Evolutionary conservation across 73 alveolate species (phyloP), one percentile per base, ranked within the genome.

Genomic region (Symbiodinium pilosum): DNA sequence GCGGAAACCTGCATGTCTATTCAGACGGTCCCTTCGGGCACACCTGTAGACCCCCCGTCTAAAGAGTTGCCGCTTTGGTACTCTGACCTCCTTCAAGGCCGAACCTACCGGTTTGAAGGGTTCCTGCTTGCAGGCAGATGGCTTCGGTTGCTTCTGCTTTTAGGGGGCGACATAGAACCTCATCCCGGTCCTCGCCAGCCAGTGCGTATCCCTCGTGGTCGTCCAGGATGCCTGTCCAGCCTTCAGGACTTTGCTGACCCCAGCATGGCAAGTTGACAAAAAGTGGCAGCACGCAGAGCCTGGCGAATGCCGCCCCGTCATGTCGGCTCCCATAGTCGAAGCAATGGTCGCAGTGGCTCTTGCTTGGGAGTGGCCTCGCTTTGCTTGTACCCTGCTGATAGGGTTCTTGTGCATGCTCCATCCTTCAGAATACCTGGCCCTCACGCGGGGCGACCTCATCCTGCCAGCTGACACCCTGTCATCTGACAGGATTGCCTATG

Each of bases 201-300:
- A 14, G 21, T 47, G 21, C 59, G 21, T 47, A 14, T 47, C 14
- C 59, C 59, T 47, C 30, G 71, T 12, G 88, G 88, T 18, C 64
- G 59, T 47, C 34, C 83, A 47, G 18, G 81, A 42, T 34, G 44
- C n/a, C 3, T 56, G 52, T 26, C 93, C 93, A 7, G 56, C 43
- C 34, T 34, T 6, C 28, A 81, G 93, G 14, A 34, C 71, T 4
- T 28, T 30, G 21, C 36, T 86, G 5, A 64, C 51, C 4, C 36
- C 32, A 12, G 93, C 81, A 1, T 86, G 93, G 93, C 93, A 52
- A 14, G 32, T 86, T 2, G 83, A 47, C 26, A 26, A 64, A 2
- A n/a, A 32, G 81, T 86, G 93, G 93, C 75, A 86, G 83, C 52
- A 43, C 9, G 75, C 40, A 12, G 71, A 86, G 52, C 93, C 93